These are phyloP conservation scores for Triticum turgidum DNA, from an alignment of 176 grass and related monocot species.

Conservation along the genomic window DNA sequence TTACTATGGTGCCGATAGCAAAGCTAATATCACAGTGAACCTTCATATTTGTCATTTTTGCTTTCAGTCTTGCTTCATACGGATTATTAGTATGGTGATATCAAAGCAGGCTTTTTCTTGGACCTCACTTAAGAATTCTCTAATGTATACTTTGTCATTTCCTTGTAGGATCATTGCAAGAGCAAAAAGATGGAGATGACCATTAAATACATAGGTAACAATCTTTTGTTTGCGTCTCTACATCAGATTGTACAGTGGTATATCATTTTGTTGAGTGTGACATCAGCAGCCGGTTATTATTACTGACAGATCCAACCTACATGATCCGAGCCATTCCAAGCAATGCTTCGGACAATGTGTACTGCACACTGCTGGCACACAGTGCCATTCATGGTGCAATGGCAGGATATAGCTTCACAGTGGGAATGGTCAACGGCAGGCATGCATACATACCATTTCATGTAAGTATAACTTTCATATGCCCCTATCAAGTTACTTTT, in stretches of 20 bases:
- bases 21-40: slow-evolving; percentile 6
- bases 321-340: slow-evolving; percentile 98
- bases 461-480: slow-evolving; percentile 57
- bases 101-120: slow-evolving; percentile 5
- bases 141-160: neutral
- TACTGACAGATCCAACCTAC: slow-evolving; percentile 91
- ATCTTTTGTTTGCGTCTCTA: neutral
- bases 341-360: slow-evolving; percentile 94
- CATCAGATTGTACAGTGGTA: neutral
- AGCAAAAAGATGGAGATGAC: slow-evolving; percentile 82
- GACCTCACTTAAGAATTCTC: neutral
- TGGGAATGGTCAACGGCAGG: slow-evolving; percentile 82
- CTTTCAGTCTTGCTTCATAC: neutral
- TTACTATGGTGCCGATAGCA: neutral
- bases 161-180: slow-evolving; percentile 59
- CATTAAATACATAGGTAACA: slow-evolving; percentile 97
- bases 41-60: slow-evolving; percentile 12
- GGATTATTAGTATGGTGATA: neutral
- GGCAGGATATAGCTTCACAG: slow-evolving; percentile 98
- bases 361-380: slow-evolving; percentile 91
- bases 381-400: slow-evolving; percentile 95
- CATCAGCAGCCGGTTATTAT: neutral
- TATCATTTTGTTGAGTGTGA: neutral
- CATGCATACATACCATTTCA: slow-evolving; percentile 94
- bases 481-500: neutral